These are phyloP conservation scores for Sporothrix schenckii DNA, from an alignment of 2,329 filamentous ascomycete genomes.

Conservation along the genomic window DNA sequence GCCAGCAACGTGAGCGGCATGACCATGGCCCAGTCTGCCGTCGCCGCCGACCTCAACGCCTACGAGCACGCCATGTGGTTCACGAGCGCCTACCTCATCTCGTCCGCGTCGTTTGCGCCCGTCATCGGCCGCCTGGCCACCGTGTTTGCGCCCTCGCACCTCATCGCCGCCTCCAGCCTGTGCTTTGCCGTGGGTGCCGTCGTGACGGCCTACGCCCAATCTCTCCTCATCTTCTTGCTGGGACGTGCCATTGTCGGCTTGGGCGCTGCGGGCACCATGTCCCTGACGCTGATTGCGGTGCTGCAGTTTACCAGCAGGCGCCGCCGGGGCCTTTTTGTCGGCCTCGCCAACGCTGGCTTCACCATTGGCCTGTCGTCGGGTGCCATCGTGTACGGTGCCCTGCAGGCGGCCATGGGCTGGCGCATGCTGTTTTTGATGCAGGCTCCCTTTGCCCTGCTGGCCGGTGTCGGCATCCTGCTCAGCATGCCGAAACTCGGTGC, in stretches of 20 bases:
- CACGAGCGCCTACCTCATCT: slow-evolving; percentile 71
- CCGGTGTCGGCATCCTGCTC: slow-evolving; percentile 64
- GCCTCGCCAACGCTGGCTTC: slow-evolving; percentile 67
- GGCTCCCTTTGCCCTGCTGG: slow-evolving; percentile 63
- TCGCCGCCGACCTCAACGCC: slow-evolving; percentile 73
- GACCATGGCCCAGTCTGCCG: slow-evolving; percentile 76
- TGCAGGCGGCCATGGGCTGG: slow-evolving; percentile 63
- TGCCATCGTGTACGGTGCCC: slow-evolving; percentile 42
- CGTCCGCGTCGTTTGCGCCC: slow-evolving; percentile 66
- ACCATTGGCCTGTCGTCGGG: slow-evolving; percentile 42
- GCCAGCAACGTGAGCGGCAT: slow-evolving; percentile 76
- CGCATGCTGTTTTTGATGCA: slow-evolving; percentile 74
- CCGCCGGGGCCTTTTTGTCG: slow-evolving; percentile 72
- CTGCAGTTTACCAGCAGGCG: slow-evolving; percentile 72
- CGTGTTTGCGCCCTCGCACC: slow-evolving; percentile 70
- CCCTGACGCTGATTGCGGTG: slow-evolving; percentile 72
- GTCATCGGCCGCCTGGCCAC: slow-evolving; percentile 71
- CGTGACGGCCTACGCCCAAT: slow-evolving; percentile 63
- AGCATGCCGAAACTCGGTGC: slow-evolving; percentile 59
- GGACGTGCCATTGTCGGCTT: slow-evolving; percentile 70
- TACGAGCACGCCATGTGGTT: slow-evolving; percentile 79
- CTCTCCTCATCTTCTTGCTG: slow-evolving; percentile 65
- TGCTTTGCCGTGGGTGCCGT: slow-evolving; percentile 64
- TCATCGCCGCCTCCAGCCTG: slow-evolving; percentile 64
- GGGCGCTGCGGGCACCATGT: slow-evolving; percentile 72